Base-by-base conservation (phyloP, 2,329 filamentous ascomycete species). In the Penicillium sclerotiorum region DNA sequence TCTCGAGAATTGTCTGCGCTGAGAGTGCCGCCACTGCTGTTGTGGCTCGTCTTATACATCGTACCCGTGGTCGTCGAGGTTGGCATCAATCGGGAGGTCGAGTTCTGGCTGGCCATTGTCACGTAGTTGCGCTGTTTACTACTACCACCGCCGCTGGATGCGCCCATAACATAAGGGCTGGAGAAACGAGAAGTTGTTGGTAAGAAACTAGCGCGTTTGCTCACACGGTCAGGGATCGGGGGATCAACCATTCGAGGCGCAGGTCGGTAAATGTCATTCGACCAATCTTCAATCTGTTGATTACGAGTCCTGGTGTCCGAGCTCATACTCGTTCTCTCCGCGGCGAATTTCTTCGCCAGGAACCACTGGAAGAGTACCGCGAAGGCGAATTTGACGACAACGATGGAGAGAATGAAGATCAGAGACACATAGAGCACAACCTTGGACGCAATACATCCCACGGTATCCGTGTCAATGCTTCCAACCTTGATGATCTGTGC, bases 321-420 rank as follows among this genome's bases (percentile, higher is more conserved):
- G 13, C 84, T 85, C 70, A 95, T 87, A 2, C 90, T 93, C 1
- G 93, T 95, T 73, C 90, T 96, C 40, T 81, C 76, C 1, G 93
- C 90, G 3, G 87, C 92, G 66, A 93, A 97, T 56, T 86, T 87
- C 60, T 87, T 86, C 68, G 89, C 88, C 58, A 97, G 79, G 73
- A 99, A 96, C 95, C 95, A 99, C 66, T 96, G 90, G 77, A 99
- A 99, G 51, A 93, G 72, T 37, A 97, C 68, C 9, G 94, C 94
- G 44, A 99, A 81, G n/a, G 87, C 67, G 66, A 99, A 99, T 59
- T 95, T 93, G 55, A 88, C 82, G 13, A 82, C 67, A 5, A 99
- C 95, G 44, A 99, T 90, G 4, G 90, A 85, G 52, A 99, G 75
- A 73, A 99, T 99, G 71, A 99, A 89, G 46, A 88, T 85, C 56